phyloP scores from a whole-genome alignment of 169 alveolate genomes.

The Plasmodium inui region DNA sequence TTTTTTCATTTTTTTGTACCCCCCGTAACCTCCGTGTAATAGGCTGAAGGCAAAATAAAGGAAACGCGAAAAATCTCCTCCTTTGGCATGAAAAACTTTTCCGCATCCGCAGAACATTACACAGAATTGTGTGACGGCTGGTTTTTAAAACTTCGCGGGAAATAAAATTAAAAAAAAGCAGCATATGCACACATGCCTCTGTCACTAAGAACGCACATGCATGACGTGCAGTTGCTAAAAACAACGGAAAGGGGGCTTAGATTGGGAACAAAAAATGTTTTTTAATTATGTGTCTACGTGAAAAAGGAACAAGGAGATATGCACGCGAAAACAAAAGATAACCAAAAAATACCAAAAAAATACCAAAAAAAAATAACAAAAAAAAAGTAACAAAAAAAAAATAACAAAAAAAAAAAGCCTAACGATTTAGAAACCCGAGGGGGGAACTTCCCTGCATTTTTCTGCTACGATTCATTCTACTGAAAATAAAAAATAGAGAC shows the following conservation, averaged over 20 bases:
- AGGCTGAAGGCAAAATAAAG: neutral
- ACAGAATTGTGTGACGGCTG: neutral
- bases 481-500: conserved; percentile 19
- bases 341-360: neutral
- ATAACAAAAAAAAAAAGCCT: neutral
- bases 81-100: conserved; percentile 11
- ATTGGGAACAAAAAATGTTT: neutral
- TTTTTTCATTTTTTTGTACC: neutral
- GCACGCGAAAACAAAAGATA: neutral
- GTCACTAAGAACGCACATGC: too few relatives aligned
- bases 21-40: neutral
- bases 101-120: neutral
- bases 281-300: neutral
- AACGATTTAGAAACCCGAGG: neutral
- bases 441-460: conserved; percentile 1
- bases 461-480: conserved; percentile 32
- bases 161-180: neutral
- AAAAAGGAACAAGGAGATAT: neutral
- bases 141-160: conserved; percentile 17
- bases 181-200: neutral
- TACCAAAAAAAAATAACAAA: neutral
- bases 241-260: neutral
- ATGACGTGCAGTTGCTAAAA: neutral
- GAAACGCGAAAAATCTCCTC: neutral
- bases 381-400: neutral